Evolutionary conservation across 148 eudicot species (phyloP), one percentile per base, ranked within the genome.

Genomic region (Persicaria maculosa): DNA sequence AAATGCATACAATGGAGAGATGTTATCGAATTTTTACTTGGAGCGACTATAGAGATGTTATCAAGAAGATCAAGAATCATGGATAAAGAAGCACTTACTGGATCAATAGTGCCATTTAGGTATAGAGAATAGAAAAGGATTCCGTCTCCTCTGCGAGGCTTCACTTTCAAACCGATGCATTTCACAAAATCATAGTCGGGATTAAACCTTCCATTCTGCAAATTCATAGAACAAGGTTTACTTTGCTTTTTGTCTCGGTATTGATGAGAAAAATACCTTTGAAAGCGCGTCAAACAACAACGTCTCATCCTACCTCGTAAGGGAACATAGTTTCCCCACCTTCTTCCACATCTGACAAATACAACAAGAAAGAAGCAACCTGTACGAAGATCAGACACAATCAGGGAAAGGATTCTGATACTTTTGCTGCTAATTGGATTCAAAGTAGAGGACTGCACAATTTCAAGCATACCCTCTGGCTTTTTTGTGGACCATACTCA

Each of bases 301-400:
- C 2, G 9, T 64, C 70, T 50, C 9, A 74, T 36, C 75, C 47
- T 79, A 90, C 98, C 96, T 90, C 98, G 55, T 80, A 93, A 2
- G 98, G 98, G 72, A 93, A 93, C 96, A 90, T 89, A 62, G 98
- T 93, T 87, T 90, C 98, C 10, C 98, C 98, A 53, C 98, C 98
- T 86, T 86, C 93, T 85, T 90, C 93, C 72, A 90, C 98, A 77
- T 91, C 92, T 45, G 98, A 87, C 81, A 93, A 79, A 83, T 93
- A 93, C 73, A 90, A 83, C 82, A 93, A 82, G 79, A 93, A 93
- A 54, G 96, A 90, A 75, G 96, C 98, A 77, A 90, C 77, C 98
- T 93, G 86, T 75, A 81, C 58, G 36, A 74, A 71, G 74, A 76
- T 55, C 31, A 50, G 62, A 58, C 55, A 65, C 61, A 65, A n/a